These are phyloP conservation scores for Pythium vanterpoolii DNA, from an alignment of 352 stramenopile genomes.

Conservation along the genomic window DNA sequence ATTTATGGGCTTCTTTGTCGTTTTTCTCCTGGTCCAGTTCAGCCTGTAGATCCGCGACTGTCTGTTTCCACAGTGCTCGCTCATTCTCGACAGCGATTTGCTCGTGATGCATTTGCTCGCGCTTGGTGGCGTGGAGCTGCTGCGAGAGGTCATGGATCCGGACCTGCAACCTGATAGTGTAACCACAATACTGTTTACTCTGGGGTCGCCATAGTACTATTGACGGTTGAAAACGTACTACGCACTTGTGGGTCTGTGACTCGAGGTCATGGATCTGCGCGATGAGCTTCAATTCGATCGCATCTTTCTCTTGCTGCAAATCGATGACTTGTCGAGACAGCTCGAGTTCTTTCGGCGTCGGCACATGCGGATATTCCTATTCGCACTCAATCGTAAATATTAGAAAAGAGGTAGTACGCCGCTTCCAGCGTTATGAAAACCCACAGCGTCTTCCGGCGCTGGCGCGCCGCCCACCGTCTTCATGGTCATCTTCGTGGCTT, in stretches of 20 bases:
- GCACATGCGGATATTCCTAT: conserved; percentile 66
- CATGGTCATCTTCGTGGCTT: conserved; percentile 1
- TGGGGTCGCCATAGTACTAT: neutral
- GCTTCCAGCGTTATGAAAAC: too few species aligned
- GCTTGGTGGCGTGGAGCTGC: conserved; percentile 55
- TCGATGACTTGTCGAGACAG: conserved; percentile 62
- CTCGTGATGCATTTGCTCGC: conserved; percentile 52
- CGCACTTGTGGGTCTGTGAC: conserved; percentile 64
- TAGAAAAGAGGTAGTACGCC: too few species aligned
- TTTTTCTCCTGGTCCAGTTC: conserved; percentile 62
- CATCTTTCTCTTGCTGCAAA: conserved; percentile 67
- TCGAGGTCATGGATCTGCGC: conserved; percentile 67
- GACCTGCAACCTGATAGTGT: conserved; percentile 44
- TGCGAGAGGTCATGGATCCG: conserved; percentile 49
- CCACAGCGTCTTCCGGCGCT: conserved; percentile 41
- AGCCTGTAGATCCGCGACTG: conserved; percentile 34
- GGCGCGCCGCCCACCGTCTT: neutral
- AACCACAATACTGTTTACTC: neutral
- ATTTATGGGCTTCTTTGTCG: conserved; percentile 64
- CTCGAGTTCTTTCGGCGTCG: conserved; percentile 71
- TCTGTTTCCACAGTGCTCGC: conserved; percentile 37
- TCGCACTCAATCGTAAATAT: neutral
- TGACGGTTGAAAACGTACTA: conserved; percentile 10
- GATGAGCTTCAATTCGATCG: conserved; percentile 52
- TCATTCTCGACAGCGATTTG: conserved; percentile 50